Base-by-base conservation (phyloP, 345 rosid species). In the Bruguiera gymnorhiza region DNA sequence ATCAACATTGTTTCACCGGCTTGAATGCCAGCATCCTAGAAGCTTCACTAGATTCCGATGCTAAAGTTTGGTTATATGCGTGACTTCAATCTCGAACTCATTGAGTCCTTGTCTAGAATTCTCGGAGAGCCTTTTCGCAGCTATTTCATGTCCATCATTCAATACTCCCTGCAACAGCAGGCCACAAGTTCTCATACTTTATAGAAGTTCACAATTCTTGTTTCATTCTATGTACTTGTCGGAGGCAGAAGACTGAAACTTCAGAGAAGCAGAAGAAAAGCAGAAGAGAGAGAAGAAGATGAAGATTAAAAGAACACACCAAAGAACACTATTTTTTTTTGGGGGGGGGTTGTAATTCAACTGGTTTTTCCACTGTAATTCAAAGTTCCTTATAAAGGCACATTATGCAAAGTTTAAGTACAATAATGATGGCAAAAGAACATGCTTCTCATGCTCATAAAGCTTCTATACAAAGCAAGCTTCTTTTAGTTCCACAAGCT, bases 11-110 rank as follows among this genome's bases (percentile, higher is more conserved):
- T 26, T 13, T 64, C 67, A 37, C 43, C 32, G 5, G 52, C 67
- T 39, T 64, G 31, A 58, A 69, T 69, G 72, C 29, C 73, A 69
- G 30, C 66, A 69, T 29, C 66, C 73, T 1, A 69, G 51, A 36
- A 67, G 70, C 61, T 31, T 67, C n/a, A 67, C 70, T 23, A 67
- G 62, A n/a, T 52, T 67, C 13, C 62, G 70, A 23, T 67, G 70
- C 62, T 67, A 62, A 26, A 67, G 70, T 56, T 67, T 67, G 23
- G 48, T 62, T 23, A 55, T 67, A 16, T 34, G 62, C 48, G 10
- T 18, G 52, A 67, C 53, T 32, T 67, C 70, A 6, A 23, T 67
- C 29, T 16, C 60, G 48, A 69, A 61, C 48, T 69, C 65, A 51
- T 48, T 51, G 6, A 27, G 43, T 24, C 73, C 69, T 53, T 66